Evolutionary conservation across 805 yeast genomes (phyloP), one percentile per base, ranked within the genome.

Genomic region (Nakazawaea siamensis): DNA sequence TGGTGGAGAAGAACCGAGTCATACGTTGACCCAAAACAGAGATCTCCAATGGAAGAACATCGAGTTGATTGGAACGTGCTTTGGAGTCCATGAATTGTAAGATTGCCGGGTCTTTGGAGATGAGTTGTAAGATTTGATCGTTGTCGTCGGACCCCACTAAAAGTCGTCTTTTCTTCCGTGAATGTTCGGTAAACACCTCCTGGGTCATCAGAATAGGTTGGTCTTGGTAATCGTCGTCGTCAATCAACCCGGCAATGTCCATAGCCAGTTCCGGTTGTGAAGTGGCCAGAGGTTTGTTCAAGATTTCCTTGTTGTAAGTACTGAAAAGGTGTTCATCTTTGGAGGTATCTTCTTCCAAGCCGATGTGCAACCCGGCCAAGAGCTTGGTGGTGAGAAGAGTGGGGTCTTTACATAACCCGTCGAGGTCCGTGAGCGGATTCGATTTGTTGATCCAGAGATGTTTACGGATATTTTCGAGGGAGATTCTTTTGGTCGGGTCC

Each of bases 381-480:
- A 80, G 47, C 35, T 63, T 63, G 3, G 70, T 60, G 1, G 80
- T 73, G 20, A 80, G 52, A 13, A 58, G 49, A 5, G 61, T 43
- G 2, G 84, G 70, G 44, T 78, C 73, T 16, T 56, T 62, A 45
- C 84, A 77, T 39, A 65, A 46, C 0, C 78, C 81, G 25, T 62
- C 57, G 3, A 39, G 29, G 29, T 66, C 60, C 11, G 71, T 58
- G 27, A 73, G 62, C 4, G 55, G 47, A 43, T 70, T 67, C 7
- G 56, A 51, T 32, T 62, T 53, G 11, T 59, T 53, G 27, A 70
- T 66, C 86, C 86, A 80, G 4, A 70, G 70, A 45, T 76, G 81
- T 5, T 51, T 47, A 33, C 63, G 53, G 3, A 77, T 52, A n/a
- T 50, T 57, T 0, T 52, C 54, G 31, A 75, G 38, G 0, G 61